A percentile compares a stretch with the other conserved stretches of the same genome.
phyloP scores from a whole-genome alignment of 192 early-diverging fungal genomes.

The Gaertneriomyces sp. region DNA sequence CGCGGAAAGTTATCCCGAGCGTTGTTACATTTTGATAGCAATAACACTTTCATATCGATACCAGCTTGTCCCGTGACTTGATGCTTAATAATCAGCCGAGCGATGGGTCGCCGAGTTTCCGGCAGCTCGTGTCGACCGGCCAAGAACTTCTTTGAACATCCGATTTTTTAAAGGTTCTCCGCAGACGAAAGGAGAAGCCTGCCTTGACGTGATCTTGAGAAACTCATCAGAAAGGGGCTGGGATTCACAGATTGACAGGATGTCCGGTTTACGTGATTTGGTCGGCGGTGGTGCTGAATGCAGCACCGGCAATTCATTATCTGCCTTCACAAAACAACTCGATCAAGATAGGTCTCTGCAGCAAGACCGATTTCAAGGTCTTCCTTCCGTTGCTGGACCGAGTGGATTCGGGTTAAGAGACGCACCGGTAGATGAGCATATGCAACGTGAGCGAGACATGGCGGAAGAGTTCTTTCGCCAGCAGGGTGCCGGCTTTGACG shows the following conservation, averaged over 20 bases:
- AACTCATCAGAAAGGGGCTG: too few relatives aligned
- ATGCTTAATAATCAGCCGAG: too few relatives aligned
- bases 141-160: too few relatives aligned
- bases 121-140: too few relatives aligned
- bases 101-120: too few relatives aligned
- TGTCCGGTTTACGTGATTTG: slow-evolving; percentile 25
- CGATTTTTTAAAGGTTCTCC: too few relatives aligned
- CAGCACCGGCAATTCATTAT: slow-evolving; percentile 60
- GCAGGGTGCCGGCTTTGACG: neutral
- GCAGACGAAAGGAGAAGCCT: too few relatives aligned
- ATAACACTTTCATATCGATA: too few relatives aligned
- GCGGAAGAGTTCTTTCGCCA: neutral
- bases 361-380: slow-evolving; percentile 52
- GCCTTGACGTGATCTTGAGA: too few relatives aligned
- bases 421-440: neutral
- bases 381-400: neutral
- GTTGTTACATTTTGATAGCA: too few relatives aligned
- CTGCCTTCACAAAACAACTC: slow-evolving; percentile 76
- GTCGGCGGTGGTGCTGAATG: slow-evolving; percentile 26
- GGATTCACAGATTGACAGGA: neutral
- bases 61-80: too few relatives aligned
- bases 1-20: too few relatives aligned
- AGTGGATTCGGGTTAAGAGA: neutral
- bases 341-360: slow-evolving; percentile 72
- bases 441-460: neutral